phyloP scores from a whole-genome alignment of 2,329 filamentous ascomycete genomes.

The Phialophora expanda region DNA sequence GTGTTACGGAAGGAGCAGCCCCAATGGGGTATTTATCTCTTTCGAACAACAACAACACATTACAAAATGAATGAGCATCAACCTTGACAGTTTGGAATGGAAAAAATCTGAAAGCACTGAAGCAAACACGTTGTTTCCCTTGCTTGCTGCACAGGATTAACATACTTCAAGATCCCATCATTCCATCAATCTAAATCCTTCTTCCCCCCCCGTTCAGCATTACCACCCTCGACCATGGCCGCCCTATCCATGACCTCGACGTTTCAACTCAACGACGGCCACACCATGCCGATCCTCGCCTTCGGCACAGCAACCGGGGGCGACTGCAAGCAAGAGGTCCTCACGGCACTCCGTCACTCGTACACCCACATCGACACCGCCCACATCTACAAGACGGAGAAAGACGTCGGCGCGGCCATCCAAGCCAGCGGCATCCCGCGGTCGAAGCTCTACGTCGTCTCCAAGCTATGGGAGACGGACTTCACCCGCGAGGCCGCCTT shows the following conservation, averaged over 20 bases:
- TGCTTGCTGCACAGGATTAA: neutral
- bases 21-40: no score
- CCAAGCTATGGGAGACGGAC: conserved; percentile 84
- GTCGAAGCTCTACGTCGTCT: conserved; percentile 70
- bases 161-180: neutral
- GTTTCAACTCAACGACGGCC: conserved; percentile 56
- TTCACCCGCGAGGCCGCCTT: conserved; percentile 62
- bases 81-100: no score
- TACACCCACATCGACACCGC: conserved; percentile 61
- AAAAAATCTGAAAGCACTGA: neutral
- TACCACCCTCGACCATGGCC: neutral
- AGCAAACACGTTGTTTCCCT: neutral
- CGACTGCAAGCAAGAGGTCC: conserved; percentile 44
- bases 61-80: no score
- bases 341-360: conserved; percentile 37
- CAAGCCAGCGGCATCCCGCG: conserved; percentile 60
- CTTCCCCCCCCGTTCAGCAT: neutral
- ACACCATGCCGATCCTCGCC: conserved; percentile 68
- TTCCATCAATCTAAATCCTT: neutral
- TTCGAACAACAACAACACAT: no score
- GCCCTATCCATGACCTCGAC: conserved; percentile 44
- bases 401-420: conserved; percentile 68
- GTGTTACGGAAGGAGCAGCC: no score
- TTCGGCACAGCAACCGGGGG: conserved; percentile 65
- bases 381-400: conserved; percentile 72